Conservation (phyloP, 371 early-diverging fungal species). For the Neoconidiobolus thromboides region DNA sequence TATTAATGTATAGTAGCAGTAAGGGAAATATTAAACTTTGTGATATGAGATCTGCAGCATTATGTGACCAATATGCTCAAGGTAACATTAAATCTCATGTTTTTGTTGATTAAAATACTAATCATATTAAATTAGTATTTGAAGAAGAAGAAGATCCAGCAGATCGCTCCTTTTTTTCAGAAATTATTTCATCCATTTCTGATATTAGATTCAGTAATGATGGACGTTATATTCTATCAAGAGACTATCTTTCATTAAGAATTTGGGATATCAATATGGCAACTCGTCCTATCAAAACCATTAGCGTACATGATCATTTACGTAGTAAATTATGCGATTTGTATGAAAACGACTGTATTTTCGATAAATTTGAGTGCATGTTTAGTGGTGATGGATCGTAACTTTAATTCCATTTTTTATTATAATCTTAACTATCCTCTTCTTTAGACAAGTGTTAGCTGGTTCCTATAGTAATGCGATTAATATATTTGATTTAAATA, state of each 20-base stretch:
- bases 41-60: slow-evolving; percentile 89
- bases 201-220: slow-evolving; percentile 90
- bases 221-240: slow-evolving; percentile 87
- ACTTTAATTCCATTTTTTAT: background rate
- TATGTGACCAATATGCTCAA: slow-evolving; percentile 87
- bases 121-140: slow-evolving; percentile 36
- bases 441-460: slow-evolving; percentile 54
- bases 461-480: slow-evolving; percentile 96
- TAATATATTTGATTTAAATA: slow-evolving; percentile 55
- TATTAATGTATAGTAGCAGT: slow-evolving; percentile 96
- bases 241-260: slow-evolving; percentile 90
- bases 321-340: slow-evolving; percentile 86
- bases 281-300: slow-evolving; percentile 74
- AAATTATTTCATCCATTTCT: slow-evolving; percentile 93
- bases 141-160: slow-evolving; percentile 87
- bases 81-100: slow-evolving; percentile 22
- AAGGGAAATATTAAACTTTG: slow-evolving; percentile 92
- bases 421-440: background rate
- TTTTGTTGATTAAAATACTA: background rate
- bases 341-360: slow-evolving; percentile 97
- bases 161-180: slow-evolving; percentile 90
- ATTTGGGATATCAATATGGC: slow-evolving; percentile 98
- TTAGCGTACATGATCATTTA: slow-evolving; percentile 87
- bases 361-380: slow-evolving; percentile 97
- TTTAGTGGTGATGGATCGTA: slow-evolving; percentile 78